Evolutionary conservation across 768 basidiomycete species (phyloP).

Genomic region (Butyriboletus loyo): DNA sequence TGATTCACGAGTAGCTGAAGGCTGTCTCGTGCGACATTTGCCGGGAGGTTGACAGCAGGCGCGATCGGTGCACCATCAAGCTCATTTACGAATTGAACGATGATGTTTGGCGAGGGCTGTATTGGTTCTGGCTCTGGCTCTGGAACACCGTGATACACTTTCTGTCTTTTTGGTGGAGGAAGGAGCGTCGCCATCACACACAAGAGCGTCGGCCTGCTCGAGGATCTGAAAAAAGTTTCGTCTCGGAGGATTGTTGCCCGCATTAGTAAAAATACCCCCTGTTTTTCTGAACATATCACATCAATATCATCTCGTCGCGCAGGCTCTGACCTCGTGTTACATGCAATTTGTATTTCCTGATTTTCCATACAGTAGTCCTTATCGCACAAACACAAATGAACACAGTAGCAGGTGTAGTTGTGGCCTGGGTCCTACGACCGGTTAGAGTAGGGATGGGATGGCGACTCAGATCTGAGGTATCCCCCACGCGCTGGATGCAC

Average conservation of each 20-base stretch:
- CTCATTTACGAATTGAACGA: slow-evolving; percentile 92
- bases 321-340: background rate
- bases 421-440: no score
- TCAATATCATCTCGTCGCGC: no score
- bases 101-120: slow-evolving; percentile 58
- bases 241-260: background rate
- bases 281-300: background rate
- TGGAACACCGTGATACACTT: slow-evolving; percentile 72
- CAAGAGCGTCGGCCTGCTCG: background rate
- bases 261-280: slow-evolving; percentile 21
- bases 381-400: background rate
- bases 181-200: slow-evolving; percentile 80
- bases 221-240: background rate
- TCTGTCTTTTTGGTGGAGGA: slow-evolving; percentile 86
- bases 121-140: slow-evolving; percentile 54
- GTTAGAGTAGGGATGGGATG: no score
- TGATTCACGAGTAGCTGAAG: slow-evolving; percentile 90
- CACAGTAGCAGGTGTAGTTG: background rate
- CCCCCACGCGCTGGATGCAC: background rate
- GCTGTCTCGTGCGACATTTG: slow-evolving; percentile 79
- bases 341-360: background rate
- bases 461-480: no score
- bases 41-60: slow-evolving; percentile 85
- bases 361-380: background rate
- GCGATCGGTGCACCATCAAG: slow-evolving; percentile 80